Evolutionary conservation across 768 basidiomycete species (phyloP), one percentile per base, ranked within the genome.

Genomic region (Trametes villosa): DNA sequence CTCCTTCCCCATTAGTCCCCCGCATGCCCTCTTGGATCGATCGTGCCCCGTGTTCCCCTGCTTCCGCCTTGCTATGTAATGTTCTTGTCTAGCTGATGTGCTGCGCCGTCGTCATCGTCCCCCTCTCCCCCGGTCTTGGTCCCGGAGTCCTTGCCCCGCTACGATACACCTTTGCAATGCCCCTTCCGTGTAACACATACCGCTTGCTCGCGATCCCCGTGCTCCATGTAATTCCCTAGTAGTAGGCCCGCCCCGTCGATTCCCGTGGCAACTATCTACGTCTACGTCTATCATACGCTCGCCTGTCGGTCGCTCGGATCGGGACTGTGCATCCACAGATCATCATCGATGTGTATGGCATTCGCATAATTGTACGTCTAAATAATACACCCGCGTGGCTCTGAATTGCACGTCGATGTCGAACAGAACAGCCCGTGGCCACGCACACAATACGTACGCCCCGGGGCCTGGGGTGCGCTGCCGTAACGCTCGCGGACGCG

Each of bases 51-150:
- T 48, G 58, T 40, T 40, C n/a, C 42, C 49, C n/a, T 51, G 48
- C 60, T 51, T 57, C 54, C 60, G 15, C 60, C 50, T 36, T 57
- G 60, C 60, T 62, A 52, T 62, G 60, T 62, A 55, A 17, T 45
- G 56, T 57, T 50, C 48, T 57, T 57, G 54, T 52, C 49, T 38
- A 40, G 4, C 36, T 62, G 54, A 57, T 57, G 50, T 52, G 54
- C 54, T 52, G 48, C 54, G 60, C 49, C 54, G 20, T 44, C 59
- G 38, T 51, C 54, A n/a, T 45, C 47, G 30, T 46, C 27, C 11
- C 24, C 34, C 33, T 31, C 44, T 15, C 4, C 36, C 41, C 9
- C 41, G 18, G 9, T 22, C 41, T n/a, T n/a, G 18, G 22, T 7
- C 11, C 18, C 17, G 9, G 8, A 20, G 9, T 31, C n/a, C 27